Percentiles rank a stretch among this genome's conserved stretches.
Evolutionary conservation across 371 early-diverging fungal species (phyloP).

Genomic region (Mucor velutinosus): DNA sequence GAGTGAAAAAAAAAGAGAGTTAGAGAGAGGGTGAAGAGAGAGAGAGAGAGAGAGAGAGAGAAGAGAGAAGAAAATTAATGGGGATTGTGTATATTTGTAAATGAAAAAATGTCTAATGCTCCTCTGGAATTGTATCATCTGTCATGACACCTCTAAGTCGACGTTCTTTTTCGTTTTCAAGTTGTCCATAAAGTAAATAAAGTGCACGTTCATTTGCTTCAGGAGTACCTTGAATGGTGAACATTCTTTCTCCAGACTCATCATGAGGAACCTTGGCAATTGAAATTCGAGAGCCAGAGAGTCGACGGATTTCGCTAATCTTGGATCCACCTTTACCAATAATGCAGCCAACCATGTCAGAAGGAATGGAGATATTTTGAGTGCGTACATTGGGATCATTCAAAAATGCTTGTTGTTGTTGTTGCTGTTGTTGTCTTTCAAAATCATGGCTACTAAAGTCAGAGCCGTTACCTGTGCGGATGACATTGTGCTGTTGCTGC

Average conservation of each 20-base stretch:
- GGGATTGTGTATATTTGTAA: not conserved
- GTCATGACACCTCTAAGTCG: conserved; percentile 53
- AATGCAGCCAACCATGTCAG: conserved; percentile 92
- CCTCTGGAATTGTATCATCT: not conserved
- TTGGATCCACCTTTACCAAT: conserved; percentile 92
- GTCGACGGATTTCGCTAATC: conserved; percentile 88
- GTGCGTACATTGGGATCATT: conserved; percentile 46
- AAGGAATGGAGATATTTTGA: conserved; percentile 87
- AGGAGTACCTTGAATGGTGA: conserved; percentile 86
- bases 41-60: not conserved
- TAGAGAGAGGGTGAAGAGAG: no score
- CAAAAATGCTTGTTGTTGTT: not conserved
- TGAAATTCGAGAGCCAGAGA: conserved; percentile 84
- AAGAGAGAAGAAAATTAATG: not conserved
- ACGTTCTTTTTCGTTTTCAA: conserved; percentile 86
- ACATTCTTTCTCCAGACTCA: conserved; percentile 79
- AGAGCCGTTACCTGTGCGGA: conserved; percentile 59
- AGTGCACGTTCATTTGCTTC: conserved; percentile 90
- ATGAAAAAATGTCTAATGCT: not conserved
- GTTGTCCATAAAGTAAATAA: conserved; percentile 83
- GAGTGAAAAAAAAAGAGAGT: not conserved
- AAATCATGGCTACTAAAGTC: conserved; percentile 29
- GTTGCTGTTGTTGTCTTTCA: not conserved
- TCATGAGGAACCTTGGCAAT: conserved; percentile 82
- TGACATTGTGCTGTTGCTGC: conserved; percentile 16